phyloP scores from a whole-genome alignment of 768 basidiomycete genomes.

The Sporobolomyces roseus region DNA sequence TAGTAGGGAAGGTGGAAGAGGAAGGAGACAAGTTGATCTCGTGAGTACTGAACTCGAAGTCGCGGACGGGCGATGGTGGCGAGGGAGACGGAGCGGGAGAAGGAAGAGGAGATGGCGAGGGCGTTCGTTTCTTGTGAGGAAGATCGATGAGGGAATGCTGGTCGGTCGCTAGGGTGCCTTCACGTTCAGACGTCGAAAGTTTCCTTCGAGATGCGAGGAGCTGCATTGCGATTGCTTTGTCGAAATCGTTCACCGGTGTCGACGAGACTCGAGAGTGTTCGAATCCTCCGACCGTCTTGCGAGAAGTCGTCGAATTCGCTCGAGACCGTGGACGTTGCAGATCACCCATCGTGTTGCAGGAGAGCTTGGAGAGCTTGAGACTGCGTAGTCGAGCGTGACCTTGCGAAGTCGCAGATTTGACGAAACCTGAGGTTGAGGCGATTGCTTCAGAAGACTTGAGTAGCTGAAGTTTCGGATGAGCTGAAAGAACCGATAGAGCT shows the following conservation, averaged over 20 bases:
- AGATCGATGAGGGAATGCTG: too few relatives aligned
- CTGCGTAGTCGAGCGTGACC: conserved; percentile 32
- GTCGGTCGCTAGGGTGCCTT: too few relatives aligned
- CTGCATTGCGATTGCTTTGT: conserved; percentile 19
- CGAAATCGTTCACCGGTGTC: conserved; percentile 8
- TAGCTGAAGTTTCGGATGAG: conserved; percentile 31
- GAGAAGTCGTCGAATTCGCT: conserved; percentile 4
- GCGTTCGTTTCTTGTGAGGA: neutral
- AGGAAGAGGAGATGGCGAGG: neutral
- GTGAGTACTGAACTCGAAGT: neutral
- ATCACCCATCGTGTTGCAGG: neutral
- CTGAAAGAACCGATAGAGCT: conserved; percentile 23
- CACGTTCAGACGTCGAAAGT: neutral
- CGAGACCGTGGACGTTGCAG: neutral
- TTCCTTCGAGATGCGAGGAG: conserved; percentile 5
- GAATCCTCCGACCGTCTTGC: conserved; percentile 29
- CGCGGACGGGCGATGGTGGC: neutral
- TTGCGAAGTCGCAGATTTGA: neutral
- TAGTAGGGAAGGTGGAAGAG: neutral
- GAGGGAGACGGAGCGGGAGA: neutral
- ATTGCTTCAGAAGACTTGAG: neutral
- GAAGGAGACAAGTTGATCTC: neutral
- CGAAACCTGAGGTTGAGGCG: neutral
- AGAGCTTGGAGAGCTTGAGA: conserved; percentile 26
- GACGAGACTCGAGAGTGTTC: conserved; percentile 18